These are phyloP conservation scores for Brassica carinata DNA, from an alignment of 345 rosid genomes.

Conservation along the genomic window DNA sequence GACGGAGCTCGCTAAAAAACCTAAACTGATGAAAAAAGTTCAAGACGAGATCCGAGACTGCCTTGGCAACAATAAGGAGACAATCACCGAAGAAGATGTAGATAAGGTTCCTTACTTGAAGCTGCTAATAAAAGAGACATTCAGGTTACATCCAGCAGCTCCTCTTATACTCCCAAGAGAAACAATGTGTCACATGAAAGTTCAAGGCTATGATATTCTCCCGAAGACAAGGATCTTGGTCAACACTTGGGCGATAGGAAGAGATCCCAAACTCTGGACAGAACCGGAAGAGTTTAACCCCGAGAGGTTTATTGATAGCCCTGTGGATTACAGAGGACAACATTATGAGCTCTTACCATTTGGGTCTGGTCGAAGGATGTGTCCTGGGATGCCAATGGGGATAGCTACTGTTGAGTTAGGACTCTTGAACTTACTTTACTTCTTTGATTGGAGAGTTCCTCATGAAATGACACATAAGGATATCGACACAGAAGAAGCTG, in stretches of 20 bases:
- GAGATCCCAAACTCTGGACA: slow-evolving; percentile 49
- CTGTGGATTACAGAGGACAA: slow-evolving; percentile 53
- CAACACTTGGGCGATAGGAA: slow-evolving; percentile 51
- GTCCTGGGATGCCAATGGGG: slow-evolving; percentile 2
- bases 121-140: slow-evolving; percentile 56
- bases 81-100: slow-evolving; percentile 48
- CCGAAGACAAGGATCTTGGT: slow-evolving; percentile 44
- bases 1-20: slow-evolving; percentile 55
- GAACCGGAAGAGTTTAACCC: slow-evolving; percentile 49
- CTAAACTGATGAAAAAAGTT: slow-evolving; percentile 41
- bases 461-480: background rate
- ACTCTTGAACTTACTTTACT: background rate
- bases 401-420: background rate
- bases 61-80: slow-evolving; percentile 41
- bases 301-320: slow-evolving; percentile 50
- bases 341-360: slow-evolving; percentile 59
- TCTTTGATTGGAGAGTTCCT: background rate
- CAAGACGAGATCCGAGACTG: slow-evolving; percentile 47
- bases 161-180: slow-evolving; percentile 60
- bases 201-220: slow-evolving; percentile 51
- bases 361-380: slow-evolving; percentile 31
- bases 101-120: slow-evolving; percentile 47
- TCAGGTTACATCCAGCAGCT: slow-evolving; percentile 57
- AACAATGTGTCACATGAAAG: slow-evolving; percentile 48
- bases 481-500: slow-evolving; percentile 1